Conservation (phyloP, 2,329 filamentous ascomycete species). For the Trichoderma harzianum region DNA sequence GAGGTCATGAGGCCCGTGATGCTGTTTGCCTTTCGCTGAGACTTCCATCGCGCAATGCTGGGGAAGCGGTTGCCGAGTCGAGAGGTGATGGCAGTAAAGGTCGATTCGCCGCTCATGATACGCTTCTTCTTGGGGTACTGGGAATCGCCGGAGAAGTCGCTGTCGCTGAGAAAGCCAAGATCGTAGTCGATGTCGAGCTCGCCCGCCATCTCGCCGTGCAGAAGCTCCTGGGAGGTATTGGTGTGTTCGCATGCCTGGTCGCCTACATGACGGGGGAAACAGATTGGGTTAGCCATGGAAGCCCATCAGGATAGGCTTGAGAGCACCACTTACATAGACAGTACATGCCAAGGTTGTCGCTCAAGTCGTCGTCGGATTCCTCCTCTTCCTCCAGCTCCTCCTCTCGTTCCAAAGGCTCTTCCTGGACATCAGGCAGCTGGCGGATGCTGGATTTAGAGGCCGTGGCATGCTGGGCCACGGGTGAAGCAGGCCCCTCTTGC, state of each 20-base stretch:
- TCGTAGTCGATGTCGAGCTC: conserved; percentile 60
- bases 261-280: conserved; percentile 39
- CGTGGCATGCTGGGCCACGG: conserved; percentile 41
- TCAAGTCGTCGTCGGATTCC: conserved; percentile 39
- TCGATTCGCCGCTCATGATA: conserved; percentile 50
- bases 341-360: conserved; percentile 47
- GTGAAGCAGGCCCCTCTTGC: conserved; percentile 23
- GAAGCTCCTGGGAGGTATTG: conserved; percentile 41
- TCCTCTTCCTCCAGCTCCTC: conserved; percentile 53
- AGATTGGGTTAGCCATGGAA: conserved; percentile 21
- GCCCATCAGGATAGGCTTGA: not conserved
- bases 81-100: conserved; percentile 60
- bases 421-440: conserved; percentile 75
- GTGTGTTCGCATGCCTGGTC: conserved; percentile 60
- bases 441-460: conserved; percentile 56
- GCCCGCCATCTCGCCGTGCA: conserved; percentile 36
- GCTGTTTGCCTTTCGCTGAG: conserved; percentile 41
- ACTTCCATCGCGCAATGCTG: conserved; percentile 50
- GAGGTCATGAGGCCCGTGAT: conserved; percentile 36
- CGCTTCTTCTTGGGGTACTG: conserved; percentile 52
- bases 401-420: conserved; percentile 73
- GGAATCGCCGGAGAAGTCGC: conserved; percentile 49
- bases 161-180: conserved; percentile 62
- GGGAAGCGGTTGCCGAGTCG: conserved; percentile 62
- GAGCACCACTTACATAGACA: conserved; percentile 68